These are phyloP conservation scores for Starmerella bombi DNA, from an alignment of 805 yeast species.

Conservation along the genomic window DNA sequence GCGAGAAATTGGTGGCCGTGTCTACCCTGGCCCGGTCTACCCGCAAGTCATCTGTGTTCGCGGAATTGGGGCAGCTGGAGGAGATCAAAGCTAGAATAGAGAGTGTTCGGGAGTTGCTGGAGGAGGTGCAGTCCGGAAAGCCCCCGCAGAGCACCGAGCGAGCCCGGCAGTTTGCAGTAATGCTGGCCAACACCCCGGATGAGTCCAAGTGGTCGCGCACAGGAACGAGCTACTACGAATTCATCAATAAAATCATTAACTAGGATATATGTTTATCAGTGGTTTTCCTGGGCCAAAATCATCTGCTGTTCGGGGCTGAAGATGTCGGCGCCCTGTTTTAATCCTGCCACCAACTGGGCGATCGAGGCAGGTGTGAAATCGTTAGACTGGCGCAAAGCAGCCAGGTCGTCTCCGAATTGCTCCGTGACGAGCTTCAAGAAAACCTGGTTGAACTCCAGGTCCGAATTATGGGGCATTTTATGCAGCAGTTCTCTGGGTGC, in stretches of 20 bases:
- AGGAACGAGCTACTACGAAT: slow-evolving; percentile 9
- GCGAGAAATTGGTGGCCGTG: slow-evolving; percentile 12
- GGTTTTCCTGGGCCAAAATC: slow-evolving; percentile 6
- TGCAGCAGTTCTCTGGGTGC: slow-evolving; percentile 19
- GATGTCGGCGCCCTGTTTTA: slow-evolving; percentile 30
- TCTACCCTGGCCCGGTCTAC: slow-evolving; percentile 5
- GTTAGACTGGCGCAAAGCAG: slow-evolving; percentile 32
- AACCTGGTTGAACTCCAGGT: slow-evolving; percentile 25
- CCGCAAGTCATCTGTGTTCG: slow-evolving; percentile 13
- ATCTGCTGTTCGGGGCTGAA: slow-evolving; percentile 26
- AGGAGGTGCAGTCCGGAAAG: background rate
- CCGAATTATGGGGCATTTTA: slow-evolving; percentile 14
- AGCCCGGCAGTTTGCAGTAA: slow-evolving; percentile 13
- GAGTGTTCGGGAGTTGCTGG: slow-evolving; percentile 21
- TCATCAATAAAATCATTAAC: slow-evolving; percentile 15
- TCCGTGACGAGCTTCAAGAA: slow-evolving; percentile 36
- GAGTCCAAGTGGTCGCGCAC: slow-evolving; percentile 11
- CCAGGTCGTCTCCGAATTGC: slow-evolving; percentile 35
- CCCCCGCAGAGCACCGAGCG: background rate
- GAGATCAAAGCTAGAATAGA: slow-evolving; percentile 21
- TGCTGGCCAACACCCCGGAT: slow-evolving; percentile 16
- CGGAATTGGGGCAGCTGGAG: slow-evolving; percentile 20
- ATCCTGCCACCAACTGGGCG: slow-evolving; percentile 26
- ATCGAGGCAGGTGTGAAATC: slow-evolving; percentile 30
- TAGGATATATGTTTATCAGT: no score